Evolutionary conservation across 208 protist genomes (phyloP).

Genomic region (Crithidia brevicula): DNA sequence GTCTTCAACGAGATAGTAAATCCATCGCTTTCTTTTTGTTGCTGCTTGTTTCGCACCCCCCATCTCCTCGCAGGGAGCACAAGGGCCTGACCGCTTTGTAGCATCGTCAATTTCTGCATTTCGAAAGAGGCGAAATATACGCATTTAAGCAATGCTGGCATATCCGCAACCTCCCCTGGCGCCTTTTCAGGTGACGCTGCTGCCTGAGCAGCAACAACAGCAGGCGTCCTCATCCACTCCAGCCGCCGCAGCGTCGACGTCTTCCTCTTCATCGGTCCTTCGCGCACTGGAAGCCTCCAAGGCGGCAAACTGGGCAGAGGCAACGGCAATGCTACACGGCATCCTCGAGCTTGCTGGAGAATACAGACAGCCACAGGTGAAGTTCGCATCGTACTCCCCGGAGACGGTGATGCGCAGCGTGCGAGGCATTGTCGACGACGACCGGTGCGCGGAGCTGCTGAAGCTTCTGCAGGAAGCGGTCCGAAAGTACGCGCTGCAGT

Average conservation of each 20-base stretch:
- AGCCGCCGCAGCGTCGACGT: background rate
- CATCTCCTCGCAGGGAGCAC: too few species aligned
- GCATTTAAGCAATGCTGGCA: background rate
- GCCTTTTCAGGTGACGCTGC: conserved; percentile 33
- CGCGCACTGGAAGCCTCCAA: conserved; percentile 5
- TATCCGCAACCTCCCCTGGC: conserved; percentile 25
- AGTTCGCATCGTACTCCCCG: conserved; percentile 49
- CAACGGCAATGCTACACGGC: conserved; percentile 44
- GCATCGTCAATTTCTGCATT: too few species aligned
- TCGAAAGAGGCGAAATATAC: too few species aligned
- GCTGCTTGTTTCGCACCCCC: too few species aligned
- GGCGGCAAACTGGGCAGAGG: conserved; percentile 13
- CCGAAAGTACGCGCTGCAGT: conserved; percentile 25
- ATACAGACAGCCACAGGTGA: conserved; percentile 18
- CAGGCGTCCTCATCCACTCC: background rate
- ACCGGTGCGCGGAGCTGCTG: conserved; percentile 21
- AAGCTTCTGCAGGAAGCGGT: conserved; percentile 38
- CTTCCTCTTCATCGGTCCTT: background rate
- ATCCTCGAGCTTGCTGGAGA: conserved; percentile 31
- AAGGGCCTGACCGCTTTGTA: too few species aligned
- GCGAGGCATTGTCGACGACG: conserved; percentile 50
- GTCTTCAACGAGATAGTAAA: too few species aligned
- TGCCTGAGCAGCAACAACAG: conserved; percentile 14
- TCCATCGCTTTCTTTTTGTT: too few species aligned
- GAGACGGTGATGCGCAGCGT: conserved; percentile 61